A percentile compares a stretch with the other conserved stretches of the same genome.
Conservation (phyloP, 768 basidiomycete genomes). For the Collybia sordida region DNA sequence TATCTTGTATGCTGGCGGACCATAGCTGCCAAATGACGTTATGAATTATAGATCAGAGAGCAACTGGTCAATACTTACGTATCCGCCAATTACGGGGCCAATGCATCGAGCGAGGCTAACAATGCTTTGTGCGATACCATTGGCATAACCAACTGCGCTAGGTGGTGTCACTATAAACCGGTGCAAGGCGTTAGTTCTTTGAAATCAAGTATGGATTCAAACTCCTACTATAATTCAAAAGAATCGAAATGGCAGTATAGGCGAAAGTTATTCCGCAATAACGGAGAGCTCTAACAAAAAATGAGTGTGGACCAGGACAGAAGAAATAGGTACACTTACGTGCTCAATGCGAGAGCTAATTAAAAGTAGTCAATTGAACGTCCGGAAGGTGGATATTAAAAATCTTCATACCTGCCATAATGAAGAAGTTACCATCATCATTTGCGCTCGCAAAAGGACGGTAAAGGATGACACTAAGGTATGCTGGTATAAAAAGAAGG, state of each 20-base stretch:
- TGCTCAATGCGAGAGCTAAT: constrained; percentile 73
- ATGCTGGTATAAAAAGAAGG: constrained; percentile 85
- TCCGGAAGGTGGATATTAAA: constrained; percentile 7
- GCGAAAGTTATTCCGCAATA: constrained; percentile 88
- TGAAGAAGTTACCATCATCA: constrained; percentile 70
- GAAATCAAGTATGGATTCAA: neutral
- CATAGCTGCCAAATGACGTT: constrained; percentile 50
- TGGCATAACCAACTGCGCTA: constrained; percentile 84
- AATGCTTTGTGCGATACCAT: constrained; percentile 94
- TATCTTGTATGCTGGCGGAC: constrained; percentile 66
- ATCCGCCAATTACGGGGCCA: constrained; percentile 84
- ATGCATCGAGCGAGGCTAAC: constrained; percentile 91
- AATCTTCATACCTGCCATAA: constrained; percentile 71
- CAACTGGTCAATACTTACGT: constrained; percentile 45
- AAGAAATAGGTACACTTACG: constrained; percentile 48
- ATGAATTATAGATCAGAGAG: constrained; percentile 8
- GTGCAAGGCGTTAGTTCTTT: constrained; percentile 7
- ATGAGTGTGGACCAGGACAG: neutral
- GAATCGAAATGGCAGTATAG: constrained; percentile 88
- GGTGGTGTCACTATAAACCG: constrained; percentile 80
- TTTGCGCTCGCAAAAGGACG: constrained; percentile 69
- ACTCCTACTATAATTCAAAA: constrained; percentile 76
- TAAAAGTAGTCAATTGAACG: constrained; percentile 6
- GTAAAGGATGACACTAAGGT: constrained; percentile 76
- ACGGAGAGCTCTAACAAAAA: constrained; percentile 63